Base-by-base conservation (phyloP, 768 basidiomycete genomes). In the Leccinum rimulosum region DNA sequence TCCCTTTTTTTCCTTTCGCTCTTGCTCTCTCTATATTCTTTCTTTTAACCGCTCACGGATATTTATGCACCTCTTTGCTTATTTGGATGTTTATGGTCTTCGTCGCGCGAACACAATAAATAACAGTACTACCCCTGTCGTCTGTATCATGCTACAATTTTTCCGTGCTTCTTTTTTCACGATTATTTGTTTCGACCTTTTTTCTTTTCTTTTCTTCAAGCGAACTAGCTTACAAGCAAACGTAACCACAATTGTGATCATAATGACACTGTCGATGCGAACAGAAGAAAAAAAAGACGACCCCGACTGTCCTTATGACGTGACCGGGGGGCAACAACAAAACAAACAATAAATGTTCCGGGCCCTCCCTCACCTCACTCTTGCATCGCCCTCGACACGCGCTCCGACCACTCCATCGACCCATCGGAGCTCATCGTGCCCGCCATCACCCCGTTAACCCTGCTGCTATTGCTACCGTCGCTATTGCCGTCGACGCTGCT, bases 141-240 rank as follows among this genome's bases (percentile, higher is more conserved):
- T 52, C 28, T 66, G 62, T 67, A 70, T 66, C 43, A 25, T 63
- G 67, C 65, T 65, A 35, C 56, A 68, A 64, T 61, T 66, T 52
- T 55, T 47, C 50, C 11, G 11, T 30, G 50, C 9, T 25, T 47
- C 7, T 1, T 5, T 6, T 17, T 50, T 2, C 17, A 19, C 38
- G 12, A 7, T 45, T 36, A 6, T 45, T 22, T 4, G n/a, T 52
- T 54, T 52, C n/a, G 5, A 50, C 45, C 27, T 25, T 17, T 1
- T 40, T 35, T 50, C 51, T 7, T 25, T 45, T 50, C 36, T 35
- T 35, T 50, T 48, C 33, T 25, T 30, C 36, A 7, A 33, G 31
- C 55, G 47, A 62, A 66, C 64, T 66, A 73, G 53, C 55, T 68
- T 72, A 72, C 70, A 71, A 61, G 55, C n/a, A 59, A 61, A 55